These are phyloP conservation scores for Ceriops decandra DNA, from an alignment of 345 rosid genomes.

Conservation along the genomic window DNA sequence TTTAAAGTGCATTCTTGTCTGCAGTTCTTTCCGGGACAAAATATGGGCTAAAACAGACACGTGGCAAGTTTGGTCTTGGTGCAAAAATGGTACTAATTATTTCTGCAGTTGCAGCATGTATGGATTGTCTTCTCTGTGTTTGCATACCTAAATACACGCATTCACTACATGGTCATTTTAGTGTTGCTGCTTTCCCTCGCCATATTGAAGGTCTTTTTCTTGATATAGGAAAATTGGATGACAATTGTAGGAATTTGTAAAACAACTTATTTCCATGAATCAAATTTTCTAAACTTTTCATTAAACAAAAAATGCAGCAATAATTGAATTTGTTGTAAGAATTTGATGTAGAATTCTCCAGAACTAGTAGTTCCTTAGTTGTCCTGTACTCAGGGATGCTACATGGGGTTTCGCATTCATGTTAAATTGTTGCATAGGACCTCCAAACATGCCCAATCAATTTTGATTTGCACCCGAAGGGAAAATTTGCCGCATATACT, in stretches of 20 bases:
- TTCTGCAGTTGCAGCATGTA: slow-evolving; percentile 2
- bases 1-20: slow-evolving; percentile 21
- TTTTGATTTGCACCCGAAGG: no score
- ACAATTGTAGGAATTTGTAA: background rate
- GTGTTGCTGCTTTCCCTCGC: background rate
- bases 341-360: background rate
- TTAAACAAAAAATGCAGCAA: background rate
- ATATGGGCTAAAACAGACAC: slow-evolving; percentile 96
- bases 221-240: slow-evolving; percentile 3
- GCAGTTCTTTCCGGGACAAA: slow-evolving; percentile 93
- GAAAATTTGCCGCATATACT: no score
- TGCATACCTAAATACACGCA: background rate
- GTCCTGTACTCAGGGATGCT: no score
- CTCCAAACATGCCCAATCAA: no score
- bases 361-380: no score
- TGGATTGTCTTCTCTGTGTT: slow-evolving; percentile 8
- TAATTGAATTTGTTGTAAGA: background rate
- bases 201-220: background rate
- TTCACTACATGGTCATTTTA: background rate
- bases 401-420: no score
- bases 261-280: background rate
- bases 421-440: no score
- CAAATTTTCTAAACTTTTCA: background rate
- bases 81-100: slow-evolving; percentile 80
- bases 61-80: slow-evolving; percentile 98